Evolutionary conservation across 2,329 filamentous ascomycete species (phyloP), one percentile per base, ranked within the genome.

Genomic region (Arthrobotrys conoides): DNA sequence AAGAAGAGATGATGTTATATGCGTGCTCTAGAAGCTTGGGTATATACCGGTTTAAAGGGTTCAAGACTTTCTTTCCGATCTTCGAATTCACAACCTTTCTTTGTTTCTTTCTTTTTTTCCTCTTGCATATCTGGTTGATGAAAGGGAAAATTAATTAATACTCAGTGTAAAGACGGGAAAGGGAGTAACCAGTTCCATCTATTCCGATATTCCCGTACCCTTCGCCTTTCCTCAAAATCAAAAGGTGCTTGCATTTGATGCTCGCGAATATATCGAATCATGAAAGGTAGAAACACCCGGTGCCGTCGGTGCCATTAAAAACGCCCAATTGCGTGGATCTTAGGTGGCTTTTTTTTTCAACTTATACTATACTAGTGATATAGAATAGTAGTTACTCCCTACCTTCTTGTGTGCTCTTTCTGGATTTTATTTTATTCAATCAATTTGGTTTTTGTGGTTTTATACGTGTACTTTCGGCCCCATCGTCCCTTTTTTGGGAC

Each of bases 311-410:
- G 36, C 36, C 33, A 61, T 61, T 27, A 27, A 41, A 10, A 24
- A 24, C 33, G 53, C 30, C 53, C 30, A 20, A 38, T 59, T 59
- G 53, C 53, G 53, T 59, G 53, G 53, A 59, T 24, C 20, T 41
- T 61, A 61, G 57, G 57, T 61, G 57, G 57, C 57, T 44, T 61
- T 57, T 30, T 30, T 61, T 59, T 10, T 55, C 18, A 27, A 55
- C 27, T 46, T 20, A 8, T 46, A 20, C 33, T 5, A 36, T 36
- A 8, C 33, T 36, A 36, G 33, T 30, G 6, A 6, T 30, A 36
- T 36, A 36, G 33, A 8, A 2, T 36, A 36, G 9, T 36, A 9
- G 33, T 36, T n/a, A n/a, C n/a, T n/a, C n/a, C 33, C 8, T 36
- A 36, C 5, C 33, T 36, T 3, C 4, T 36, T 36, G 9, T 36